These are phyloP conservation scores for Colletotrichum camelliae DNA, from an alignment of 2,329 filamentous ascomycete genomes.

Conservation along the genomic window DNA sequence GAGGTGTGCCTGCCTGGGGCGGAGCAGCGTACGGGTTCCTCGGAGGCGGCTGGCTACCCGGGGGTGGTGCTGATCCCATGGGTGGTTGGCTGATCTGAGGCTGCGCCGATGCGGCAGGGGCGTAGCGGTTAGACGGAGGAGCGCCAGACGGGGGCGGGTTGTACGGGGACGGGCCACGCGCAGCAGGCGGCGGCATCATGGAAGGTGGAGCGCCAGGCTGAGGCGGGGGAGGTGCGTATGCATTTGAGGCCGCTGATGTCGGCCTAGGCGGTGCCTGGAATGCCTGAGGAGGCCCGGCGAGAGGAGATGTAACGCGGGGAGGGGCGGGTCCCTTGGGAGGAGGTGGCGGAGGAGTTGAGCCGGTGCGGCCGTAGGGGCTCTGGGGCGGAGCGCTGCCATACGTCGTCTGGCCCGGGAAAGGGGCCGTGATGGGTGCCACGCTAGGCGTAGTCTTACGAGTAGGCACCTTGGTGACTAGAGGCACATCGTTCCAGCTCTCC, in stretches of 20 bases:
- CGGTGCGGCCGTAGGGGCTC: conserved; percentile 64
- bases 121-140: conserved; percentile 78
- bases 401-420: conserved; percentile 72
- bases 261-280: conserved; percentile 52
- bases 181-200: conserved; percentile 55
- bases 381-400: conserved; percentile 61
- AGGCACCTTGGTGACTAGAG: conserved; percentile 78
- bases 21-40: conserved; percentile 49
- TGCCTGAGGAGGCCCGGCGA: conserved; percentile 59
- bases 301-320: conserved; percentile 76
- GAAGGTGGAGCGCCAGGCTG: conserved; percentile 32
- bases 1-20: conserved; percentile 49
- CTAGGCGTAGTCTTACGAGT: conserved; percentile 78
- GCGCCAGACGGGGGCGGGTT: conserved; percentile 75
- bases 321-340: conserved; percentile 81
- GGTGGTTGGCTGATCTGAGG: conserved; percentile 51
- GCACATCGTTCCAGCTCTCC: conserved; percentile 93
- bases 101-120: conserved; percentile 68
- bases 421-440: conserved; percentile 71
- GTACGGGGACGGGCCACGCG: conserved; percentile 85
- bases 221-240: conserved; percentile 68
- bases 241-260: conserved; percentile 62
- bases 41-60: conserved; percentile 47
- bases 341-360: conserved; percentile 76
- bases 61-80: conserved; percentile 40